These are phyloP conservation scores for Nepenthes gracilis DNA, from an alignment of 148 eudicot genomes.

Conservation along the genomic window DNA sequence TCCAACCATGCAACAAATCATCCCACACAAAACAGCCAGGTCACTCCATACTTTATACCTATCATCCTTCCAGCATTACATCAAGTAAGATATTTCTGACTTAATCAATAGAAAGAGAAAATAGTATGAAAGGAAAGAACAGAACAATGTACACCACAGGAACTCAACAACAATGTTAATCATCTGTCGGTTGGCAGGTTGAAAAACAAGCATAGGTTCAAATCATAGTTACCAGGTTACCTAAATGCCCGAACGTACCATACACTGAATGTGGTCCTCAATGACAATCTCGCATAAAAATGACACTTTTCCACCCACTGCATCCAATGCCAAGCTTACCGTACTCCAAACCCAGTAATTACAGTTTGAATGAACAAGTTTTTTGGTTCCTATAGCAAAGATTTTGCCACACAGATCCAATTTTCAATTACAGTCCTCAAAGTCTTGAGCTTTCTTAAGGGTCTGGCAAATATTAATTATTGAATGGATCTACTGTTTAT, in stretches of 20 bases:
- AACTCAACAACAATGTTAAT: background rate
- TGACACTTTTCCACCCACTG: too few relatives aligned
- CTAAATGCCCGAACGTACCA: too few relatives aligned
- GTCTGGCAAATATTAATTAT: background rate
- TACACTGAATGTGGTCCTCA: too few relatives aligned
- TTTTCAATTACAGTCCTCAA: background rate
- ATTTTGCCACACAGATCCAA: background rate
- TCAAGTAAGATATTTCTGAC: background rate
- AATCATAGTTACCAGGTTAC: too few relatives aligned
- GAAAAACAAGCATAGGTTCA: background rate
- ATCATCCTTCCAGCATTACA: background rate
- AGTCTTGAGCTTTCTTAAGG: background rate
- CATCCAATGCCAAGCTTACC: too few relatives aligned
- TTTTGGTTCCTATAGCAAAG: background rate
- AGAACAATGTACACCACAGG: background rate
- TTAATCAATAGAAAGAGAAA: background rate
- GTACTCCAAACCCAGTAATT: too few relatives aligned
- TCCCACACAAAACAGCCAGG: conserved; percentile 1
- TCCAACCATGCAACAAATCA: conserved; percentile 4
- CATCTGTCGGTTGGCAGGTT: background rate
- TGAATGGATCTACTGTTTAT: background rate
- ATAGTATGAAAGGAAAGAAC: background rate
- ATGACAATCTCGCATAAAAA: too few relatives aligned
- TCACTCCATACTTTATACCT: background rate
- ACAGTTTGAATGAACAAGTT: too few relatives aligned